These are phyloP conservation scores for Saccharomycopsis javanensis DNA, from an alignment of 805 yeast species.

Conservation along the genomic window DNA sequence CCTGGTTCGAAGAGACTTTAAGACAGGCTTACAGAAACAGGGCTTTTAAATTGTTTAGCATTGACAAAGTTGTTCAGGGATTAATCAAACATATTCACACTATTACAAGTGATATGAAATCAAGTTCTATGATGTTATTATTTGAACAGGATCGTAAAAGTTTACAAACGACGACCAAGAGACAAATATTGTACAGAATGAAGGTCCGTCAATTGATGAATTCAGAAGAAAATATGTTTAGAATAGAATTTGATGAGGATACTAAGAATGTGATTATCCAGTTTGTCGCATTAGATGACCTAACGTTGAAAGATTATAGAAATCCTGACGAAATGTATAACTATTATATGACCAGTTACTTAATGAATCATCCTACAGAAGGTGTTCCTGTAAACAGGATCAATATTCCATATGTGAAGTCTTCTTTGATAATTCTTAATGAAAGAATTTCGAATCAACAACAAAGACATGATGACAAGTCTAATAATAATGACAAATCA, in stretches of 20 bases:
- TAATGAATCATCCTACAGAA: conserved; percentile 95
- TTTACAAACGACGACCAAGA: conserved; percentile 61
- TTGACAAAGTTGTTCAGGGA: conserved; percentile 68
- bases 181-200: conserved; percentile 85
- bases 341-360: conserved; percentile 84
- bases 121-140: conserved; percentile 69
- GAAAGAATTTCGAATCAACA: background rate
- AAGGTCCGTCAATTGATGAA: conserved; percentile 73
- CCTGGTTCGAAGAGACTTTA: conserved; percentile 69
- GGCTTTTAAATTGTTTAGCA: conserved; percentile 70
- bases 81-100: conserved; percentile 76
- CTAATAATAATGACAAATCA: background rate
- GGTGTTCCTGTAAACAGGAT: conserved; percentile 77
- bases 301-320: conserved; percentile 65
- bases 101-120: conserved; percentile 66
- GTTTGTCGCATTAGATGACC: conserved; percentile 78
- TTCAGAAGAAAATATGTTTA: conserved; percentile 88
- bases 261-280: conserved; percentile 54
- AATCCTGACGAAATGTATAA: conserved; percentile 79
- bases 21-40: conserved; percentile 73
- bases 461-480: conserved; percentile 6
- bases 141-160: conserved; percentile 70
- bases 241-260: conserved; percentile 58
- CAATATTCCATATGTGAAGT: conserved; percentile 67
- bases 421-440: conserved; percentile 35